A percentile compares a stretch with the other conserved stretches of the same genome.
Conservation (phyloP, 805 yeast species). For the Zygoascus biomembranicola region DNA sequence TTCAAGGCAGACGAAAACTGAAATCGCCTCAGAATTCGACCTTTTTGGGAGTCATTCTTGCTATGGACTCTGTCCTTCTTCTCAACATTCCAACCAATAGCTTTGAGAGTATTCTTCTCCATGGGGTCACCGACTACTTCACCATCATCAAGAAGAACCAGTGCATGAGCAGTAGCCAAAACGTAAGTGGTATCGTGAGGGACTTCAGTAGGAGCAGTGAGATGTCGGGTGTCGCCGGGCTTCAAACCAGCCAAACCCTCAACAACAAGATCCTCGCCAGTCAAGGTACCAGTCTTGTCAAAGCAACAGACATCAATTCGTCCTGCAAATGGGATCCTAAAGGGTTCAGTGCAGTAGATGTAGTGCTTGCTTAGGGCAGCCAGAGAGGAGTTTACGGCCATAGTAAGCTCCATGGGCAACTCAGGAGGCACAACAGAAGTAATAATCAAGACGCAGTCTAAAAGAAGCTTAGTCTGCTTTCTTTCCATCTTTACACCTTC, state of each 20-base stretch:
- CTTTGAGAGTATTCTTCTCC: conserved; percentile 93
- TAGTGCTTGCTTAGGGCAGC: conserved; percentile 80
- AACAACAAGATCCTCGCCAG: conserved; percentile 92
- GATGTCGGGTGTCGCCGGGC: conserved; percentile 42
- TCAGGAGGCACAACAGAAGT: conserved; percentile 99
- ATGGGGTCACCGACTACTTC: conserved; percentile 98
- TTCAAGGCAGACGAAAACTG: conserved; percentile 94
- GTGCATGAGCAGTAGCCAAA: conserved; percentile 92
- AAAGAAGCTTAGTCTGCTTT: conserved; percentile 82
- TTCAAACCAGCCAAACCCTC: conserved; percentile 91
- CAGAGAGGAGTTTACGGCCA: conserved; percentile 93
- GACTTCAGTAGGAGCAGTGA: conserved; percentile 50
- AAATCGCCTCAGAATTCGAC: conserved; percentile 82
- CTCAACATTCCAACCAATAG: conserved; percentile 78
- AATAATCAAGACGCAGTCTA: conserved; percentile 91
- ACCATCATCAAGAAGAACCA: conserved; percentile 90
- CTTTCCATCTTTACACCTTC: conserved; percentile 96
- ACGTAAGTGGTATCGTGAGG: conserved; percentile 63
- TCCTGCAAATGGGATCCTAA: conserved; percentile 96
- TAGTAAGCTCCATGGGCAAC: conserved; percentile 96
- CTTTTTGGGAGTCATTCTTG: conserved; percentile 36
- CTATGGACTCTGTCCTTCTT: conserved; percentile 59
- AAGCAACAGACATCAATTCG: conserved; percentile 97
- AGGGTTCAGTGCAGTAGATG: conserved; percentile 96
- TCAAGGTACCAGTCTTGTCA: conserved; percentile 96